phyloP scores from a whole-genome alignment of 345 rosid genomes.

The rapeseed (Brassica napus) region DNA sequence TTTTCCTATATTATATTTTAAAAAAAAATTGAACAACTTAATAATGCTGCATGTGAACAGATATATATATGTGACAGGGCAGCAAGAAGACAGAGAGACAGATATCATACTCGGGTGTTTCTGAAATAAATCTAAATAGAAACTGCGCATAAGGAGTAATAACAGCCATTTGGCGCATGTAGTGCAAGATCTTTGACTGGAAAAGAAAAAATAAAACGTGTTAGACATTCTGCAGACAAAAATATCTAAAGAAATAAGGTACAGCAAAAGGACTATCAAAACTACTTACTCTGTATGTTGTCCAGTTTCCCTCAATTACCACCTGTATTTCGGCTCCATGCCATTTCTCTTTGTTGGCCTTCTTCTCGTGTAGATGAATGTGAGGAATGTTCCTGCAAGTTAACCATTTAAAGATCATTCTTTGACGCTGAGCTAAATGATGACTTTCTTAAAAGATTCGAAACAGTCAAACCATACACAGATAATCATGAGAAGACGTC shows the following conservation, averaged over 20 bases:
- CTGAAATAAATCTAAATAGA: conserved; percentile 76
- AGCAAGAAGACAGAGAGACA: conserved; percentile 19
- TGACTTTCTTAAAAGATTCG: conserved; percentile 3
- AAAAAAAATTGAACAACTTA: conserved; percentile 10
- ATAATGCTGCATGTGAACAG: conserved; percentile 14
- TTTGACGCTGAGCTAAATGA: conserved; percentile 10
- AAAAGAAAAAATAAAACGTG: conserved; percentile 33
- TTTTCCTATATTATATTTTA: conserved; percentile 59
- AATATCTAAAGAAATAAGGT: conserved; percentile 10
- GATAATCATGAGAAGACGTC: neutral
- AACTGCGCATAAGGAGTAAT: conserved; percentile 96
- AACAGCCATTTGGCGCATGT: conserved; percentile 99
- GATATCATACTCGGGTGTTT: conserved; percentile 69
- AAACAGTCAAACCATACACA: neutral
- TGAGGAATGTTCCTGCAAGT: conserved; percentile 86
- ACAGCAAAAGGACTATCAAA: neutral
- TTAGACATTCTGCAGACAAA: conserved; percentile 19
- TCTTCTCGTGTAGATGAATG: conserved; percentile 85
- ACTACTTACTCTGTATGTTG: conserved; percentile 80
- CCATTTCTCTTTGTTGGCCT: conserved; percentile 65
- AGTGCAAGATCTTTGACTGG: conserved; percentile 97
- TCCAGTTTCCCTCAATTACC: conserved; percentile 98
- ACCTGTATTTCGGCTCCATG: conserved; percentile 96
- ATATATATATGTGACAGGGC: conserved; percentile 5
- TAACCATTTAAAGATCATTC: conserved; percentile 8